Base-by-base conservation (phyloP, 2,329 filamentous ascomycete genomes). In the Coniochaeta sp. region DNA sequence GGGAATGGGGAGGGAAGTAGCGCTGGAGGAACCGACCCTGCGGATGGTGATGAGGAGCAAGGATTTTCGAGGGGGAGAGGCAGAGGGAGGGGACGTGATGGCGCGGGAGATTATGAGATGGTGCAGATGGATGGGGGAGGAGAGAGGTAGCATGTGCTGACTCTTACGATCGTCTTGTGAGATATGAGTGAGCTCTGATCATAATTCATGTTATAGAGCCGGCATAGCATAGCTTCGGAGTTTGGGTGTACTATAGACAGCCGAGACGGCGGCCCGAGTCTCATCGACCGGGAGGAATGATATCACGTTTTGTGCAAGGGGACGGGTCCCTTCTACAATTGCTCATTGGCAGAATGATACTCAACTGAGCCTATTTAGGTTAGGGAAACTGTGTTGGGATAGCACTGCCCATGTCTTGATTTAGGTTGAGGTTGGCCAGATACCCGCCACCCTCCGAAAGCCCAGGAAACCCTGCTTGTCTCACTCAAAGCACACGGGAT, bases 41-140 rank as follows among this genome's bases (percentile, higher is more conserved):
- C 24, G 1, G 67, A 66, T 14, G 73, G 66, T 4, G 76, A 79
- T 38, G 80, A 80, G 60, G 81, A 82, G 61, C 75, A 78, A 66
- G 82, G 79, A 6, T 80, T 81, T 63, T 72, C 75, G 6, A 71
- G 80, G 57, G 82, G 82, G 0, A 71, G 80, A 33, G 78, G 79
- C 0, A 74, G 81, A 43, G 83, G 80, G 0, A 75, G 83, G 60
- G 80, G 80, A 0, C 75, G 79, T 58, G 82, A 85, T 63, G 80
- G 80, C 0, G 79, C 74, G 0, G 83, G 81, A 14, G 83, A 85
- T 63, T 89, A 89, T 71, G 87, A 89, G 71, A 88, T 89, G 85
- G 81, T 82, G 11, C 75, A 77, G 44, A 76, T 85, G 68, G 80
- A 80, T 28, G 65, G 47, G 3, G 47, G 26, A 22, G 47, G 24